A percentile compares a stretch with the other conserved stretches of the same genome.
phyloP scores from a whole-genome alignment of 345 rosid species.

The Bruguiera parviflora region DNA sequence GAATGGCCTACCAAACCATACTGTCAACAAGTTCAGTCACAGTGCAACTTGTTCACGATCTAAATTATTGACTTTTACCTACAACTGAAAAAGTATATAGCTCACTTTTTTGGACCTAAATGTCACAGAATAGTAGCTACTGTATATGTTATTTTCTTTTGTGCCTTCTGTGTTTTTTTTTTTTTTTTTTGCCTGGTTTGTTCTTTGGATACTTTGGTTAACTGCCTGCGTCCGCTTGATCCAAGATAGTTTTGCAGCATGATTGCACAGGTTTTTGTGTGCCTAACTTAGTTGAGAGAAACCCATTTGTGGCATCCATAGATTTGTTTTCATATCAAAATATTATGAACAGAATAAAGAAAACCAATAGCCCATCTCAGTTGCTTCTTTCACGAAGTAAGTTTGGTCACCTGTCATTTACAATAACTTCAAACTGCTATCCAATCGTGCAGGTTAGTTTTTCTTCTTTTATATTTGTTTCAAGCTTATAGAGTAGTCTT shows the following conservation, averaged over 20 bases:
- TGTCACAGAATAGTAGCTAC: no score
- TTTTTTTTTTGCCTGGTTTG: no score
- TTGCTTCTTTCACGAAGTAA: constrained; percentile 3
- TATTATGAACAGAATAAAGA: not conserved
- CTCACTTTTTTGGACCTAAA: no score
- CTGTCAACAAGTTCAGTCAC: not conserved
- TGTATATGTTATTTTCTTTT: no score
- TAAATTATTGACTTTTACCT: not conserved
- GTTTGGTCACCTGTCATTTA: constrained; percentile 16
- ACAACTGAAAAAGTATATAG: no score
- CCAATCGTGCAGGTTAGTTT: not conserved
- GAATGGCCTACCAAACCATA: not conserved
- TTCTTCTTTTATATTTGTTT: not conserved
- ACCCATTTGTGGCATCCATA: not conserved
- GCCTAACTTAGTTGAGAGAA: not conserved
- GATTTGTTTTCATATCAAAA: not conserved
- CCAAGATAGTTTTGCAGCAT: constrained; percentile 3
- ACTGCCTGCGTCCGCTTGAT: not conserved
- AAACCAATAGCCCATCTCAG: constrained; percentile 14
- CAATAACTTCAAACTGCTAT: not conserved
- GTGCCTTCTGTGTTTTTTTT: no score
- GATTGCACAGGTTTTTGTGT: not conserved
- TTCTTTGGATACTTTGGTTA: not conserved
- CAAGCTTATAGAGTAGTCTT: not conserved
- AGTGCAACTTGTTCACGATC: not conserved